These are phyloP conservation scores for Herpotrichia juniperi DNA, from an alignment of 2,329 filamentous ascomycete genomes.

Conservation along the genomic window DNA sequence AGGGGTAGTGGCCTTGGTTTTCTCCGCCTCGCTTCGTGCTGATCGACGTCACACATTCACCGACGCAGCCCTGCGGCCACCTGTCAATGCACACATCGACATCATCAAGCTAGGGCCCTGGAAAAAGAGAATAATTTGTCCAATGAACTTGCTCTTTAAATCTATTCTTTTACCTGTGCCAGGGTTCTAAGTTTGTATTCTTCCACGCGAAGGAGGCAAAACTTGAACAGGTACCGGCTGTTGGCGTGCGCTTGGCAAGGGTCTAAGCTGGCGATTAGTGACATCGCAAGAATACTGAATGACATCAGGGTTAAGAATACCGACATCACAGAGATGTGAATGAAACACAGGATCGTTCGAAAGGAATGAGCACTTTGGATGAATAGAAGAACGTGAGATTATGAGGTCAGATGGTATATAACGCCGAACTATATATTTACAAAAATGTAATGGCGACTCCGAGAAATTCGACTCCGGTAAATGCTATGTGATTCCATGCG, in stretches of 20 bases:
- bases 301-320: background rate
- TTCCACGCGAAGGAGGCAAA: constrained; percentile 16
- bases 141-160: constrained; percentile 17
- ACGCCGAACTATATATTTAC: constrained; percentile 2
- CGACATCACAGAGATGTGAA: background rate
- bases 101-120: constrained; percentile 20
- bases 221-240: background rate
- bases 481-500: constrained; percentile 3
- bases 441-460: background rate
- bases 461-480: background rate
- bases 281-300: background rate
- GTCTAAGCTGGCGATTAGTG: background rate
- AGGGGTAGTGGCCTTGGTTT: constrained; percentile 1
- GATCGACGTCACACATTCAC: constrained; percentile 26
- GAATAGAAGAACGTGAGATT: background rate
- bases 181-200: constrained; percentile 12
- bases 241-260: background rate
- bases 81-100: constrained; percentile 22
- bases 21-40: constrained; percentile 16
- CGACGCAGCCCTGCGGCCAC: constrained; percentile 14
- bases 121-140: background rate
- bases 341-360: too few relatives aligned
- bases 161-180: constrained; percentile 13
- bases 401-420: constrained; percentile 9
- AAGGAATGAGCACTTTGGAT: too few relatives aligned